Evolutionary conservation across 2,329 filamentous ascomycete species (phyloP).

Genomic region (Nothopassalora personata): DNA sequence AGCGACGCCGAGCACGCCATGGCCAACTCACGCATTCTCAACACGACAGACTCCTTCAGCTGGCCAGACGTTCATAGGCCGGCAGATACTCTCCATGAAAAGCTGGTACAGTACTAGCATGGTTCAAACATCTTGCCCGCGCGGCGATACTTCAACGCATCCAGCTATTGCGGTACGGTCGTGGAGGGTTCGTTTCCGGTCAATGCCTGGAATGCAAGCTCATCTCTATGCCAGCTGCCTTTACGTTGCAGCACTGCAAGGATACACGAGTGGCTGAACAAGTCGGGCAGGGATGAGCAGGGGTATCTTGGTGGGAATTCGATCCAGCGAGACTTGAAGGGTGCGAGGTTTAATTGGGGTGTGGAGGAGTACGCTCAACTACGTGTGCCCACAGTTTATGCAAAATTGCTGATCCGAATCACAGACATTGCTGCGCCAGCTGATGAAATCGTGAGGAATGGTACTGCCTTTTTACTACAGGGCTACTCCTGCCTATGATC

Average conservation of each 20-base stretch:
- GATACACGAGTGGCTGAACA: not conserved
- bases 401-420: not conserved
- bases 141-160: not conserved
- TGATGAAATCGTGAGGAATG: not conserved
- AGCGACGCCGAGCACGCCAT: not conserved
- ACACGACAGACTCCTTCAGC: not conserved
- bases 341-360: not conserved
- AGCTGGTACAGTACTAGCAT: not conserved
- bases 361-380: not conserved
- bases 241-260: not conserved
- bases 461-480: not conserved
- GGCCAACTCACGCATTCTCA: not conserved
- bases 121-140: not conserved
- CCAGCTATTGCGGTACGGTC: not conserved
- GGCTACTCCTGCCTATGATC: not conserved
- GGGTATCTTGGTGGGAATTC: not conserved
- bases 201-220: not conserved
- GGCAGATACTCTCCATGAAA: not conserved
- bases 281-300: not conserved
- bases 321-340: not conserved
- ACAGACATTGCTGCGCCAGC: not conserved
- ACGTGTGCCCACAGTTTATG: not conserved
- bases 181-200: not conserved
- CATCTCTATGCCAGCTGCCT: not conserved
- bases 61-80: not conserved